phyloP scores from a whole-genome alignment of 2,329 filamentous ascomycete genomes.

The Aspergillus phoenicis region DNA sequence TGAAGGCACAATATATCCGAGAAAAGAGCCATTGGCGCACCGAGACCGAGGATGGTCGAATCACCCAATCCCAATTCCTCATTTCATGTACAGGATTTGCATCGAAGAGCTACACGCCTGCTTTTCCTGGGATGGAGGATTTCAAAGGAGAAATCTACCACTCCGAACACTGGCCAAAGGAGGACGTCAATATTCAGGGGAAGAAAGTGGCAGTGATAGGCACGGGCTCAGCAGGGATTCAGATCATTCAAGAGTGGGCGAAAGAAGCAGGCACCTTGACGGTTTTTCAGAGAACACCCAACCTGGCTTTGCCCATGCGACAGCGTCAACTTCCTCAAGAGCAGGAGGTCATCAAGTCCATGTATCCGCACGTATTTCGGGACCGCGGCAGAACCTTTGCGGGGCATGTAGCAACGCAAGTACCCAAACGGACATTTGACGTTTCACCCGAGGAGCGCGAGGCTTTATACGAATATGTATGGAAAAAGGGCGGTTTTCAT shows the following conservation, averaged over 20 bases:
- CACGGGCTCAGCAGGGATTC: slow-evolving; percentile 57
- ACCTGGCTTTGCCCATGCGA: slow-evolving; percentile 64
- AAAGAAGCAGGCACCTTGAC: slow-evolving; percentile 55
- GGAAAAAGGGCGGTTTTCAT: slow-evolving; percentile 56
- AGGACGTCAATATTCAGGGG: slow-evolving; percentile 47
- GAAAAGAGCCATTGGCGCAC: slow-evolving; percentile 47
- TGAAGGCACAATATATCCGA: slow-evolving; percentile 44
- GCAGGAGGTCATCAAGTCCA: slow-evolving; percentile 49
- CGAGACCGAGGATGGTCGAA: slow-evolving; percentile 43
- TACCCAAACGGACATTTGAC: slow-evolving; percentile 57
- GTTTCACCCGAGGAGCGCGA: slow-evolving; percentile 51
- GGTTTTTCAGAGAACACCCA: slow-evolving; percentile 65
- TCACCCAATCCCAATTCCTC: slow-evolving; percentile 46
- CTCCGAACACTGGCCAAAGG: slow-evolving; percentile 57
- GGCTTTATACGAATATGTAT: slow-evolving; percentile 53
- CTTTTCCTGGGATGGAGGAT: slow-evolving; percentile 37
- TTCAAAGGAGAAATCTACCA: slow-evolving; percentile 60
- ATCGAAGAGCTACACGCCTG: slow-evolving; percentile 47
- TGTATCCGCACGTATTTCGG: slow-evolving; percentile 54
- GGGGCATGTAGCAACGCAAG: slow-evolving; percentile 57
- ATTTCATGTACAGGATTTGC: slow-evolving; percentile 50
- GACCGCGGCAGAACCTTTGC: slow-evolving; percentile 55
- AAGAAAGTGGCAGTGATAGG: slow-evolving; percentile 58
- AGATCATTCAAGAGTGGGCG: slow-evolving; percentile 61
- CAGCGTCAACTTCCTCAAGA: slow-evolving; percentile 52